Evolutionary conservation across 2,329 filamentous ascomycete genomes (phyloP).

Genomic region (Botrytis aclada): DNA sequence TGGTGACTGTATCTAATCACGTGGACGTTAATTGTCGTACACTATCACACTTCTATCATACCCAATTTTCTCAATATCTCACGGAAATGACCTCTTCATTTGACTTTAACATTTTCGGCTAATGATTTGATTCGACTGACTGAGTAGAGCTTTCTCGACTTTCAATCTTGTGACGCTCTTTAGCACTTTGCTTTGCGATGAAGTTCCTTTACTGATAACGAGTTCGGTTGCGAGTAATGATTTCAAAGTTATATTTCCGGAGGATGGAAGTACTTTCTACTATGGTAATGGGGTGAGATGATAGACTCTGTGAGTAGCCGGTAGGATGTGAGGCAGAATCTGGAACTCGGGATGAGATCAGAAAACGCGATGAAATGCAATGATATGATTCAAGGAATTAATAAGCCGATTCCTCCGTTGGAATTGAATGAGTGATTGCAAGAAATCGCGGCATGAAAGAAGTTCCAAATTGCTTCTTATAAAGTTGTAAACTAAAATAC

Average conservation of each 20-base stretch:
- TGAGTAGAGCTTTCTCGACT: neutral
- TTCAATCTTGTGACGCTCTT: neutral
- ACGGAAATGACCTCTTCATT: neutral
- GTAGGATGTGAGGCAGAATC: neutral
- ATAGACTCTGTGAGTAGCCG: neutral
- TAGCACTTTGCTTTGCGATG: neutral
- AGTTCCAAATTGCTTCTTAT: neutral
- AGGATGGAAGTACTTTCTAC: neutral
- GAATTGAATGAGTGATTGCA: neutral
- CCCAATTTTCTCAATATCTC: neutral
- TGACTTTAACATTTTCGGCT: neutral
- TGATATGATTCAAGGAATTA: fast-evolving
- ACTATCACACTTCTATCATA: neutral
- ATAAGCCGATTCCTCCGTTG: fast-evolving
- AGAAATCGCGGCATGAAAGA: neutral
- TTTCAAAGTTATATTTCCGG: neutral
- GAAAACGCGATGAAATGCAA: neutral
- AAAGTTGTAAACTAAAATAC: neutral
- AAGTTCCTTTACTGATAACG: neutral
- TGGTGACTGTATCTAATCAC: neutral
- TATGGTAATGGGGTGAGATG: neutral
- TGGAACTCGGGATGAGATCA: neutral
- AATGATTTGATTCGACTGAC: neutral
- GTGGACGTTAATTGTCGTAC: neutral
- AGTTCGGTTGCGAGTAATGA: neutral